Evolutionary conservation across 352 stramenopile genomes (phyloP), one percentile per base, ranked within the genome.

Genomic region (Phytophthora parvispora): DNA sequence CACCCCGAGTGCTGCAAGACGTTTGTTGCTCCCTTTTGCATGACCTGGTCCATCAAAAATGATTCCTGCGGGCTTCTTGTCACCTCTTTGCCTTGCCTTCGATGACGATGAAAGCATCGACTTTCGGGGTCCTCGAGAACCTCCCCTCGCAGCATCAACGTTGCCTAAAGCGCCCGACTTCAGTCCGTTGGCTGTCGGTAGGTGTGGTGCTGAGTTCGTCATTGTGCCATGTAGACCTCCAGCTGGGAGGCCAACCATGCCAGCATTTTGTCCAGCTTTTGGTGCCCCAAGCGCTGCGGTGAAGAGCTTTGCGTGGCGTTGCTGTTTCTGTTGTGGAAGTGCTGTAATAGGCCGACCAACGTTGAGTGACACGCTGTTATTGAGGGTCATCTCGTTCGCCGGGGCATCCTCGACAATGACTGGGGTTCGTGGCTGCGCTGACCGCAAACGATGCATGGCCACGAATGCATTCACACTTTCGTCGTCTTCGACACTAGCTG

Each of bases 361-460:
- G 13, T 59, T 67, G 6, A 69, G 25, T 25, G 47, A 40, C 28
- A 55, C 20, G 5, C 47, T 61, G n/a, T 6, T 54, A 10, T 43
- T 51, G 12, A 28, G 22, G 27, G 25, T 38, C 16, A 10, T 18
- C 22, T 6, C 64, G 4, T 20, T 52, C 2, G 28, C 3, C 4
- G 9, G 36, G 31, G 27, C 15, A 57, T 62, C 64, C 48, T 66
- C 69, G 2, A 73, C 57, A n/a, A 55, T 31, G 22, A 69, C 24
- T 43, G 68, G 68, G 42, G 45, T 32, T 25, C 50, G 49, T 13
- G 57, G 40, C 38, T 65, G 52, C n/a, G 59, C 64, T 25, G 69
- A 69, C 13, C 28, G 40, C 15, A 57, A 43, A 16, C 68, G 69
- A 20, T 73, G 45, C 52, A 69, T 54, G n/a, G 45, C 51, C 42